Evolutionary conservation across 163 green algal species (phyloP).

Genomic region (Scenedesmus sp.): DNA sequence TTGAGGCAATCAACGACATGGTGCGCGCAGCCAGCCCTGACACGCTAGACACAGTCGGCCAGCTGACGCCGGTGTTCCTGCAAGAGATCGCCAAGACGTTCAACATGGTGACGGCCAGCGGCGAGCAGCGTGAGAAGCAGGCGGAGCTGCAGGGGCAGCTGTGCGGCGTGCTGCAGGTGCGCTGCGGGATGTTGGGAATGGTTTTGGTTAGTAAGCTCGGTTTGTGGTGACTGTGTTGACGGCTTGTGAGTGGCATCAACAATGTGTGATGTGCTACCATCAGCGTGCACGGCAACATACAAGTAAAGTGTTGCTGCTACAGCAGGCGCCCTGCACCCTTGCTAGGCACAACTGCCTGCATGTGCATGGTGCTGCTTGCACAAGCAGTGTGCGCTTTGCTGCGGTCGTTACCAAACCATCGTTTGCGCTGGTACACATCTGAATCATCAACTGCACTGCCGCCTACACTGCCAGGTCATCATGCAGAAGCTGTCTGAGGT

Average conservation of each 20-base stretch:
- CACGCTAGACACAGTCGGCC: conserved; percentile 82
- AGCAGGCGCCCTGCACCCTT: no score
- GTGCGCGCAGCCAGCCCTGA: conserved; percentile 86
- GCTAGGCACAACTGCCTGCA: no score
- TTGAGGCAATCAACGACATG: conserved; percentile 98
- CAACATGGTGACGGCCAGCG: conserved; percentile 52
- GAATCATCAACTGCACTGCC: background rate
- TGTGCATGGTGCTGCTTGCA: no score
- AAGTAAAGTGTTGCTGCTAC: no score
- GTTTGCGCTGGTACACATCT: background rate
- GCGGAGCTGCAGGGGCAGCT: conserved; percentile 84
- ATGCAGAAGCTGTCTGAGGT: conserved; percentile 83
- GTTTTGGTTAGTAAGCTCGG: background rate
- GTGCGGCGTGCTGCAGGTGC: conserved; percentile 77
- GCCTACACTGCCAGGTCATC: conserved; percentile 71
- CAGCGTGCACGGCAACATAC: no score
- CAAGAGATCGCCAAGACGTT: conserved; percentile 81
- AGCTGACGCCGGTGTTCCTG: conserved; percentile 90
- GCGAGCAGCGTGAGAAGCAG: conserved; percentile 82
- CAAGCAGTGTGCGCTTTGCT: background rate
- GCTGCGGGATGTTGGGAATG: background rate
- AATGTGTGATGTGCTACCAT: no score
- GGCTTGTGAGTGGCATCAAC: background rate
- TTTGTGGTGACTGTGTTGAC: background rate
- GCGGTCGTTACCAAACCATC: background rate